These are phyloP conservation scores for Daldinia eschscholtzii DNA, from an alignment of 2,329 filamentous ascomycete species.

Conservation along the genomic window DNA sequence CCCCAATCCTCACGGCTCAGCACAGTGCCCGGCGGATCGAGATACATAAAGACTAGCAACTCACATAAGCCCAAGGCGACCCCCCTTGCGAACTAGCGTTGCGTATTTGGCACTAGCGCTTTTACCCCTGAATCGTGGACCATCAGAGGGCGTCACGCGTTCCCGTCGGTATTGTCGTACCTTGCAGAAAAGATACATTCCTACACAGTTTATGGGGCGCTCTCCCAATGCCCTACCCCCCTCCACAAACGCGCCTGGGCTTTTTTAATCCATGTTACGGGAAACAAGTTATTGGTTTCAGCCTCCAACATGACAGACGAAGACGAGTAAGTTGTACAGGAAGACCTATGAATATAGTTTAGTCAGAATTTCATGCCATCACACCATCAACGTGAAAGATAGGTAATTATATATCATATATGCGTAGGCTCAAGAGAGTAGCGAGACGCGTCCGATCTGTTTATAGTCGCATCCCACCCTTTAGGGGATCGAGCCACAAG, in stretches of 20 bases:
- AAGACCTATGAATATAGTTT: constrained; percentile 17
- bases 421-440: constrained; percentile 13
- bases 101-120: constrained; percentile 30
- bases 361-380: not conserved
- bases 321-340: constrained; percentile 23
- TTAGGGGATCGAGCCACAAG: constrained; percentile 24
- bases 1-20: constrained; percentile 11
- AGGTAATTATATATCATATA: not conserved
- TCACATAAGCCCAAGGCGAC: constrained; percentile 35
- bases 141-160: constrained; percentile 26
- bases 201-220: constrained; percentile 15
- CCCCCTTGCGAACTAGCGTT: constrained; percentile 38
- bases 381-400: constrained; percentile 5
- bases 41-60: constrained; percentile 13
- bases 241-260: constrained; percentile 44
- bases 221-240: constrained; percentile 29
- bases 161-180: constrained; percentile 19
- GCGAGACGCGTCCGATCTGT: constrained; percentile 27
- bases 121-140: constrained; percentile 40
- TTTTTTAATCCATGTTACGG: constrained; percentile 33
- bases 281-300: constrained; percentile 41
- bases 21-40: constrained; percentile 24
- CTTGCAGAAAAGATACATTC: constrained; percentile 45
- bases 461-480: constrained; percentile 7
- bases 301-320: constrained; percentile 33